These are phyloP conservation scores for Penicillium sp. DNA, from an alignment of 2,329 filamentous ascomycete species.

Conservation along the genomic window DNA sequence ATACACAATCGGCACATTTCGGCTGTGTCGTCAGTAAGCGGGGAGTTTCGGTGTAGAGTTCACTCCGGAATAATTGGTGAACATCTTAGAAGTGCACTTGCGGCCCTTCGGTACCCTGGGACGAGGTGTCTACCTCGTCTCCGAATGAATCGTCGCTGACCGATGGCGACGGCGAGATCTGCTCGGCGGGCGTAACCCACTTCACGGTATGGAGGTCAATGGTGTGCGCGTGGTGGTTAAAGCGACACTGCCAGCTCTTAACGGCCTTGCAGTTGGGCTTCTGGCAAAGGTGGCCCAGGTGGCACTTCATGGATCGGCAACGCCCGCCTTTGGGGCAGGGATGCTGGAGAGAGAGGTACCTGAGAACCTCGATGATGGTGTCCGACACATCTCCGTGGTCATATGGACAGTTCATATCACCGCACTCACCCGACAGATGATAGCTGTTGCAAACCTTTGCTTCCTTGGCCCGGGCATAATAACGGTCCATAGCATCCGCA, in stretches of 20 bases:
- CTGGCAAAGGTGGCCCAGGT: slow-evolving; percentile 43
- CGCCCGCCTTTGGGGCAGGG: slow-evolving; percentile 39
- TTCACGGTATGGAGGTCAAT: slow-evolving; percentile 22
- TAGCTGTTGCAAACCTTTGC: slow-evolving; percentile 49
- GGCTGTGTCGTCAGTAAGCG: slow-evolving; percentile 5
- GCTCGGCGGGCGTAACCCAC: slow-evolving; percentile 24
- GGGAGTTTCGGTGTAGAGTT: background rate
- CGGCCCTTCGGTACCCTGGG: background rate
- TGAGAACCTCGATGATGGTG: slow-evolving; percentile 39
- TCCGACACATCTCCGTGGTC: slow-evolving; percentile 45
- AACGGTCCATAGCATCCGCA: slow-evolving; percentile 36
- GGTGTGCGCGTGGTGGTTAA: slow-evolving; percentile 25
- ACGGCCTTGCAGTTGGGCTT: slow-evolving; percentile 29
- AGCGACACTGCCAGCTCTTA: slow-evolving; percentile 30
- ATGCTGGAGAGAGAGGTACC: slow-evolving; percentile 42
- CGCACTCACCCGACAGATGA: slow-evolving; percentile 43
- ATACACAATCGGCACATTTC: slow-evolving; percentile 9
- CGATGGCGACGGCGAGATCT: slow-evolving; percentile 9
- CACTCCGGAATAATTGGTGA: background rate
- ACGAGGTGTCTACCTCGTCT: slow-evolving; percentile 4
- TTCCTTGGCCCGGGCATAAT: slow-evolving; percentile 35
- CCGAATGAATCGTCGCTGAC: slow-evolving; percentile 15
- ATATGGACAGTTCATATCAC: slow-evolving; percentile 37
- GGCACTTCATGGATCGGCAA: slow-evolving; percentile 45
- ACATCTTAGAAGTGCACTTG: slow-evolving; percentile 1